Base-by-base conservation (phyloP, 495 filamentous ascomycete species). In the Tuber indicum region DNA sequence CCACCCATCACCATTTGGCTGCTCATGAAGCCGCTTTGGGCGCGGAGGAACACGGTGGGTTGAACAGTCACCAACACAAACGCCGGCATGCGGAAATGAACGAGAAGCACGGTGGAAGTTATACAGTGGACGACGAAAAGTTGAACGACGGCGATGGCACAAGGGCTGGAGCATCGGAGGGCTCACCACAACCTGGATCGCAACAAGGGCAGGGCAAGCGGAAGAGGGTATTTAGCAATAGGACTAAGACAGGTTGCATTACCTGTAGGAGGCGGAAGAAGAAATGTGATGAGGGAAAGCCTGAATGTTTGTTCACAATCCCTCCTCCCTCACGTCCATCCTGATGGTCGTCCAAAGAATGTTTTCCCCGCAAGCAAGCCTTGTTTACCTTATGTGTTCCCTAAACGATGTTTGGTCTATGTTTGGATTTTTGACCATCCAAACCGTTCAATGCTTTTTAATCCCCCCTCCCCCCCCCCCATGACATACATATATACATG, bases 211-310 rank as follows among this genome's bases (percentile, higher is more conserved):
- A 77, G 26, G 44, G 69, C 39, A 77, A 76, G 83, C 87, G 93
- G 79, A 97, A 97, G 83, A 90, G 93, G 41, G 88, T 96, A 81
- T 99, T 98, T 83, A 97, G 93, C 84, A 98, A 98, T 84, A 89
- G 96, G 74, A 98, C 96, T 26, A 98, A 98, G 86, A 98, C 96
- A 46, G 96, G 96, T 26, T 99, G 96, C 84, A 92, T 97, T 86
- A 99, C 96, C 43, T 99, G 96, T 84, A 88, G 96, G 74, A 89
- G 91, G 80, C 89, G 96, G 71, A 99, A 99, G 89, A 99, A 99
- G 89, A 99, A 99, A 85, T 99, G 96, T 83, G 96, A 99, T 82
- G 96, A 99, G 86, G 88, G 88, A 77, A 95, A 97, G 85, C 96
- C 96, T 69, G 91, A 94, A 87, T 99, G 96, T 97, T 83, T 84